Percentiles rank a stretch among this genome's conserved stretches.
These are phyloP conservation scores for Mycena sp. DNA, from an alignment of 1,284 basidiomycete genomes.

Conservation along the genomic window DNA sequence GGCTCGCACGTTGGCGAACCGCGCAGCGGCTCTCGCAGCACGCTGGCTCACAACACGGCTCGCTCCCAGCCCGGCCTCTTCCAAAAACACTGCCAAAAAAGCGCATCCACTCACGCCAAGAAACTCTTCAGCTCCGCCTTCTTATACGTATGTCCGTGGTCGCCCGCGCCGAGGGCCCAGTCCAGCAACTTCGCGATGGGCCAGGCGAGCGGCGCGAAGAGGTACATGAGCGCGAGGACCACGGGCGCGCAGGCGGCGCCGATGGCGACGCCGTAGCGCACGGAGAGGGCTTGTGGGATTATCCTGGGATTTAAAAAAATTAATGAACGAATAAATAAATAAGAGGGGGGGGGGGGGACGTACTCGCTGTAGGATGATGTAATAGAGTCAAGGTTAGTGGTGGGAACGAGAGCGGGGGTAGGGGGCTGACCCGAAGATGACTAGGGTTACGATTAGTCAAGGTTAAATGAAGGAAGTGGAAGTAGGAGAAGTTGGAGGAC, in stretches of 20 bases:
- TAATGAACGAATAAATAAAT: background rate
- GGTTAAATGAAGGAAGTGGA: too few species aligned
- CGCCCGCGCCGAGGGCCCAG: constrained; percentile 75
- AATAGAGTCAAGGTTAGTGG: background rate
- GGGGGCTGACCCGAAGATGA: constrained; percentile 80
- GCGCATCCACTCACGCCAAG: constrained; percentile 57
- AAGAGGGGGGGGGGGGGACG: constrained; percentile 28
- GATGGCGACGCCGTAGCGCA: constrained; percentile 89
- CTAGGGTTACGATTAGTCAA: too few species aligned
- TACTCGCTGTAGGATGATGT: constrained; percentile 54
- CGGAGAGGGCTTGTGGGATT: constrained; percentile 90
- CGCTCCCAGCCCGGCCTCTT: too few species aligned
- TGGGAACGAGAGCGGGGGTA: background rate
- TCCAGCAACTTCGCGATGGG: constrained; percentile 92
- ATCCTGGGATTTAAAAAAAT: constrained; percentile 57
- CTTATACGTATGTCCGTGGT: constrained; percentile 85
- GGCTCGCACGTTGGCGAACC: too few species aligned
- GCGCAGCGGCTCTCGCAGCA: constrained; percentile 54
- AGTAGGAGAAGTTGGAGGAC: too few species aligned
- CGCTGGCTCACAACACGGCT: constrained; percentile 31
- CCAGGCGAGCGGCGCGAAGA: constrained; percentile 88
- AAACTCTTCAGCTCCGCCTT: constrained; percentile 95
- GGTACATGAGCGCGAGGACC: constrained; percentile 83
- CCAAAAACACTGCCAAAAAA: too few species aligned
- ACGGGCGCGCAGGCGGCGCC: constrained; percentile 89